Evolutionary conservation across 1,139 yeast species (phyloP).

Genomic region (Sugiyamaella paludigena): DNA sequence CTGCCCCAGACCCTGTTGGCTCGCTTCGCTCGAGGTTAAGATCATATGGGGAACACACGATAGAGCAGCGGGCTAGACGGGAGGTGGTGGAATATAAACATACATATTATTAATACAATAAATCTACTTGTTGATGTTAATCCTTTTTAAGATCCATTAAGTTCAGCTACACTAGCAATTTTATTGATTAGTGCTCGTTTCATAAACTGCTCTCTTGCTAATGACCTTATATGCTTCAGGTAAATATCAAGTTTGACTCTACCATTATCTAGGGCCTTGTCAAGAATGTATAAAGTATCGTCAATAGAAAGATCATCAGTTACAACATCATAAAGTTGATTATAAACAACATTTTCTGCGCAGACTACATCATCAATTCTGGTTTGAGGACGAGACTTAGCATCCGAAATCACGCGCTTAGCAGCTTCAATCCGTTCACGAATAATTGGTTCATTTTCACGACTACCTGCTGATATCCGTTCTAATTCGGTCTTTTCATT

Average conservation of each 20-base stretch:
- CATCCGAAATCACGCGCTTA: slow-evolving; percentile 33
- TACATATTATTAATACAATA: no score
- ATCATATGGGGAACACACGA: no score
- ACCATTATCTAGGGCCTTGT: slow-evolving; percentile 54
- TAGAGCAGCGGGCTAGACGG: no score
- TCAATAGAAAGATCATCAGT: slow-evolving; percentile 67
- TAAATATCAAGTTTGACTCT: slow-evolving; percentile 50
- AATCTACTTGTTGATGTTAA: no score
- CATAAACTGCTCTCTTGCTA: slow-evolving; percentile 74
- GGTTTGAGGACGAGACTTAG: slow-evolving; percentile 35
- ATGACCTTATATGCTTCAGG: slow-evolving; percentile 54
- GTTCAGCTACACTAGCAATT: slow-evolving; percentile 20
- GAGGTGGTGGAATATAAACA: no score
- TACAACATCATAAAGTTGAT: slow-evolving; percentile 61
- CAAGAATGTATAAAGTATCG: slow-evolving; percentile 62
- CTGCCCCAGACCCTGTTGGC: no score
- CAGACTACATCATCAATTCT: slow-evolving; percentile 44
- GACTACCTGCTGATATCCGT: slow-evolving; percentile 30
- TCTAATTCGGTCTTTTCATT: slow-evolving; percentile 35
- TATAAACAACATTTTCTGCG: slow-evolving; percentile 48
- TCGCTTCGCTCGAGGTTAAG: no score
- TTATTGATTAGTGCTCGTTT: slow-evolving; percentile 34
- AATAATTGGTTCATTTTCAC: slow-evolving; percentile 37
- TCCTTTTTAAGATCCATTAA: slow-evolving; percentile 4
- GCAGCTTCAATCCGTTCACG: slow-evolving; percentile 33